These are phyloP conservation scores for Shiraia bambusicola DNA, from an alignment of 2,329 filamentous ascomycete genomes.

Conservation along the genomic window DNA sequence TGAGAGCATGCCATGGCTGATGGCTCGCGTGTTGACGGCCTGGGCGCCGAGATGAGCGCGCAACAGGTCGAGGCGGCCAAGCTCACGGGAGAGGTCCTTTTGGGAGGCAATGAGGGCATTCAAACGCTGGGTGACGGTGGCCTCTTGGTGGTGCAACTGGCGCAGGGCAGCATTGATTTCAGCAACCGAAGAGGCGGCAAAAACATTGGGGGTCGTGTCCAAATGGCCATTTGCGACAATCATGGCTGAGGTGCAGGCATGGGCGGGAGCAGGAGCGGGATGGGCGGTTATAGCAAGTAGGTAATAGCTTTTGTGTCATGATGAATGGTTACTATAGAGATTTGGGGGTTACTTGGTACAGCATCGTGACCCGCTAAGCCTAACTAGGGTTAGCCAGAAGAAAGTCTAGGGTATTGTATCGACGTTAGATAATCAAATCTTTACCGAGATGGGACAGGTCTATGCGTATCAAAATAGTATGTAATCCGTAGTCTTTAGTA, in stretches of 20 bases:
- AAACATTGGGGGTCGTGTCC: conserved; percentile 39
- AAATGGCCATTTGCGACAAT: conserved; percentile 22
- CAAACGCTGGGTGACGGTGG: conserved; percentile 70
- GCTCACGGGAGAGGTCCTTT: conserved; percentile 80
- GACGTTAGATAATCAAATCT: too few relatives aligned
- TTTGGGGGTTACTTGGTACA: too few relatives aligned
- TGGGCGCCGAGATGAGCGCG: conserved; percentile 87
- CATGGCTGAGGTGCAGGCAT: conserved; percentile 20
- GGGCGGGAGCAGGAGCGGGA: too few relatives aligned
- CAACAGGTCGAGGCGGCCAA: conserved; percentile 83
- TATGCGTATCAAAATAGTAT: too few relatives aligned
- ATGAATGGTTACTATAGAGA: too few relatives aligned
- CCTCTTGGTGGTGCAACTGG: conserved; percentile 74
- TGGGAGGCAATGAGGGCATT: conserved; percentile 79
- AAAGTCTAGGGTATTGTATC: too few relatives aligned
- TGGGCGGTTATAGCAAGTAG: too few relatives aligned
- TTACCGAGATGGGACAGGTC: too few relatives aligned
- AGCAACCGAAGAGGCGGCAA: conserved; percentile 70
- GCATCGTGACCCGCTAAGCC: too few relatives aligned
- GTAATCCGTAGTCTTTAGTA: too few relatives aligned
- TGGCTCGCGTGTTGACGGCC: conserved; percentile 75
- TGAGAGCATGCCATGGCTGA: conserved; percentile 89
- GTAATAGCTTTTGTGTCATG: too few relatives aligned
- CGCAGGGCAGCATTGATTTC: conserved; percentile 79
- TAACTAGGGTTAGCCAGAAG: too few relatives aligned